Percentiles rank a stretch among this genome's conserved stretches.
These are phyloP conservation scores for Phytophthora podocarpi DNA, from an alignment of 352 stramenopile genomes.

Conservation along the genomic window DNA sequence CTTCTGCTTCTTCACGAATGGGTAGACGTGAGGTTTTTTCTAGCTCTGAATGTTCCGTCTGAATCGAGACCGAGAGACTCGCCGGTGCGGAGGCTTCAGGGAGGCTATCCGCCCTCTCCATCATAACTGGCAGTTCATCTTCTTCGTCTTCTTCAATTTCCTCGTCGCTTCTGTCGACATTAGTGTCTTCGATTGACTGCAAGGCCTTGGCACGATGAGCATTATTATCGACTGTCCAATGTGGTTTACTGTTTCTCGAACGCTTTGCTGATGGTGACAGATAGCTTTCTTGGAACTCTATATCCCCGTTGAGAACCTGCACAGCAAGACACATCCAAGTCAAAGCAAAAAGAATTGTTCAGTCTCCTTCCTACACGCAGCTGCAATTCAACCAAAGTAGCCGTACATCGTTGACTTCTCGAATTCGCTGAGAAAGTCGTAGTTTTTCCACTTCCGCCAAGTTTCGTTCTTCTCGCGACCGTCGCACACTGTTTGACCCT, in stretches of 20 bases:
- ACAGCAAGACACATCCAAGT: constrained; percentile 9
- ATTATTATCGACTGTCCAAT: not conserved
- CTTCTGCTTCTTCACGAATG: not conserved
- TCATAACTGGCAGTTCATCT: constrained; percentile 60
- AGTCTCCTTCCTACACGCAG: no score
- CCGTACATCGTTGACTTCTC: constrained; percentile 68
- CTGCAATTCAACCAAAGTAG: no score
- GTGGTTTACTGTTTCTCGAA: constrained; percentile 8
- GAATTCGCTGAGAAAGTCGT: constrained; percentile 62
- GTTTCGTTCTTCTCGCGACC: constrained; percentile 57
- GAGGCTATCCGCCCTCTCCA: constrained; percentile 39
- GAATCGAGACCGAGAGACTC: constrained; percentile 17
- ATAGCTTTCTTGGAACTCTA: constrained; percentile 62
- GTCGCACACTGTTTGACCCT: not conserved
- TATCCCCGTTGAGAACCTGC: constrained; percentile 63
- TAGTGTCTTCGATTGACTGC: not conserved
- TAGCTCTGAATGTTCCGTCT: constrained; percentile 33
- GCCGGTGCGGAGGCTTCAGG: not conserved
- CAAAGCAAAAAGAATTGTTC: no score
- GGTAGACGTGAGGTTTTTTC: not conserved
- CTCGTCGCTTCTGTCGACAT: constrained; percentile 4
- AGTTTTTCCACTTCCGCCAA: constrained; percentile 68
- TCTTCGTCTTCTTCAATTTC: constrained; percentile 42
- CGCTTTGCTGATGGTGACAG: constrained; percentile 31
- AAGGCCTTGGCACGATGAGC: not conserved